These are phyloP conservation scores for Rhizophagus clarus DNA, from an alignment of 192 early-diverging fungal species.

Conservation along the genomic window DNA sequence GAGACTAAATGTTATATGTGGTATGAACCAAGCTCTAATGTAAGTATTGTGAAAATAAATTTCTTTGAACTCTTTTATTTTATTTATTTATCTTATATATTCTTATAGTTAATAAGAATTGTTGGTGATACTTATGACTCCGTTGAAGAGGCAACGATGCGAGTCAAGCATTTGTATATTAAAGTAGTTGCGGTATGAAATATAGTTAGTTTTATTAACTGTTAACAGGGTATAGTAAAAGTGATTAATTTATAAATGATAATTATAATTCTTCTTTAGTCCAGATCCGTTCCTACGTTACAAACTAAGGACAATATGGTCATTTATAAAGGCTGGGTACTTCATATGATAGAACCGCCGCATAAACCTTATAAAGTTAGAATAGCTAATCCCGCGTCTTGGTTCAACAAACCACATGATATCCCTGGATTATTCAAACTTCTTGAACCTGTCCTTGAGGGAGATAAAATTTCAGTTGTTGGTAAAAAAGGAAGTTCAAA, in stretches of 20 bases:
- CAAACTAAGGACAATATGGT: neutral
- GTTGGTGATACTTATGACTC: conserved; percentile 19
- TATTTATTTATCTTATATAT: conserved; percentile 1
- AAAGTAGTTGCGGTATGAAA: conserved; percentile 31
- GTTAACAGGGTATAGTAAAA: neutral
- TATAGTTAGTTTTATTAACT: neutral
- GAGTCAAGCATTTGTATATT: conserved; percentile 44
- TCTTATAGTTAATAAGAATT: conserved; percentile 27
- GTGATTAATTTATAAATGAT: no score
- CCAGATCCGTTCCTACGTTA: neutral
- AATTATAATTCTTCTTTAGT: neutral
- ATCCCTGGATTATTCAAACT: neutral
- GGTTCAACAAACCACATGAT: conserved; percentile 7
- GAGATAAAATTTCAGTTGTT: neutral
- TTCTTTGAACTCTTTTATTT: neutral
- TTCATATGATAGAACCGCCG: conserved; percentile 24
- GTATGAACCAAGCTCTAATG: conserved; percentile 34
- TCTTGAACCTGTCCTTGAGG: conserved; percentile 19
- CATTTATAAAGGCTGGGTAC: conserved; percentile 4
- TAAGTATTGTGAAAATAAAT: neutral
- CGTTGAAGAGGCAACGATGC: conserved; percentile 33
- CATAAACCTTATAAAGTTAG: neutral
- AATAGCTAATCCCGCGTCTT: neutral
- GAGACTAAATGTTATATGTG: conserved; percentile 44
- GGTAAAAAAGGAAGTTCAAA: neutral